Conservation (phyloP, 768 basidiomycete genomes). For the Auriscalpium vulgare region DNA sequence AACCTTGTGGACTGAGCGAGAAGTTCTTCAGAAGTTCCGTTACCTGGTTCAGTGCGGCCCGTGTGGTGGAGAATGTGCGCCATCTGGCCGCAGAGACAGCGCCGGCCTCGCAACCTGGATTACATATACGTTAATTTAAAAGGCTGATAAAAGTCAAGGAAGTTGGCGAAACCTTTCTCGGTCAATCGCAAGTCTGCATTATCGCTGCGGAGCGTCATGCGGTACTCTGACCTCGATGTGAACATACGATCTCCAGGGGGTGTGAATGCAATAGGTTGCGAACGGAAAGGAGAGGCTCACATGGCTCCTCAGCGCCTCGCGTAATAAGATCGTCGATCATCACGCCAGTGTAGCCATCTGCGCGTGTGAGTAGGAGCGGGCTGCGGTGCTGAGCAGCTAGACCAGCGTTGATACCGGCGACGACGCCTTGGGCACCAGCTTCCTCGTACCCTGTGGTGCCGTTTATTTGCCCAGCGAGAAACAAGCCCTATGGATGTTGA, state of each 20-base stretch:
- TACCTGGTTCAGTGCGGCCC: slow-evolving; percentile 27
- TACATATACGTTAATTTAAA: not conserved
- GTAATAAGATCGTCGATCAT: slow-evolving; percentile 89
- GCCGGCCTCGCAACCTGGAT: slow-evolving; percentile 32
- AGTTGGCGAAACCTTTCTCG: slow-evolving; percentile 41
- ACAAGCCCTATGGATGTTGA: slow-evolving; percentile 24
- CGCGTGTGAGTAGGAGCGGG: slow-evolving; percentile 64
- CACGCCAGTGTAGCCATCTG: slow-evolving; percentile 82
- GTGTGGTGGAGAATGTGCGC: slow-evolving; percentile 26
- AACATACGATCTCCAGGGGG: slow-evolving; percentile 75
- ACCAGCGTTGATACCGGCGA: slow-evolving; percentile 87
- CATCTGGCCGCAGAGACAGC: slow-evolving; percentile 38
- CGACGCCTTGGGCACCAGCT: slow-evolving; percentile 82
- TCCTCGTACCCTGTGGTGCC: slow-evolving; percentile 94
- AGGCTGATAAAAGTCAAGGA: not conserved
- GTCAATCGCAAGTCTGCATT: slow-evolving; percentile 85
- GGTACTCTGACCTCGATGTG: slow-evolving; percentile 84
- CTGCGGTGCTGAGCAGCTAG: slow-evolving; percentile 48
- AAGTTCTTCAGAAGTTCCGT: slow-evolving; percentile 27
- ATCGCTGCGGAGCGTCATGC: slow-evolving; percentile 81
- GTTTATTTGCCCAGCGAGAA: slow-evolving; percentile 29
- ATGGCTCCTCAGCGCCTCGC: slow-evolving; percentile 88
- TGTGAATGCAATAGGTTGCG: not conserved
- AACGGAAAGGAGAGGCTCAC: slow-evolving; percentile 33
- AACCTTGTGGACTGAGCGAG: slow-evolving; percentile 38